phyloP scores from a whole-genome alignment of 106 monocot genomes.

The Allium sativum region DNA sequence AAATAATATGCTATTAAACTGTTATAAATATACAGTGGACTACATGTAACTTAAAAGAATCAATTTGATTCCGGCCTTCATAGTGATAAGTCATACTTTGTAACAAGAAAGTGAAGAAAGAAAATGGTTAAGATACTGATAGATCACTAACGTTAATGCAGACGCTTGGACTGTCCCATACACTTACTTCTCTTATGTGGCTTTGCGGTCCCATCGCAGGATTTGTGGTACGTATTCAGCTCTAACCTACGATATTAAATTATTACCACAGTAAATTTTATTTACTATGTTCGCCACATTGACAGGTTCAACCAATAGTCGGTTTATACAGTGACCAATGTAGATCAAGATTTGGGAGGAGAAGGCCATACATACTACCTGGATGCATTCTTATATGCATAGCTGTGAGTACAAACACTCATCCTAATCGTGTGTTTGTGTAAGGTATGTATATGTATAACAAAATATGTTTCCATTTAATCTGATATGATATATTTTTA shows the following conservation, averaged over 20 bases:
- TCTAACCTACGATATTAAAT: too few relatives aligned
- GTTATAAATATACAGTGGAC: too few relatives aligned
- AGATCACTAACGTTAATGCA: slow-evolving; percentile 3
- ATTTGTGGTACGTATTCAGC: slow-evolving; percentile 47
- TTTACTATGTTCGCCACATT: too few relatives aligned
- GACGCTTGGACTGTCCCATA: slow-evolving; percentile 89
- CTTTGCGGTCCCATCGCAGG: slow-evolving; percentile 91
- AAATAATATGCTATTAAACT: too few relatives aligned
- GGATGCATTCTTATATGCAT: slow-evolving; percentile 41
- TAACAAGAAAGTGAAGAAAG: too few relatives aligned
- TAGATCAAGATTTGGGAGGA: slow-evolving; percentile 44
- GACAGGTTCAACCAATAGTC: slow-evolving; percentile 60
- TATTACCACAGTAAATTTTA: too few relatives aligned
- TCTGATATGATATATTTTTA: background rate
- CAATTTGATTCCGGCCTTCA: too few relatives aligned
- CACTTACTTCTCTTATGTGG: slow-evolving; percentile 88
- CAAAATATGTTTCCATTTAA: background rate
- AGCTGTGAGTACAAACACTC: slow-evolving; percentile 34
- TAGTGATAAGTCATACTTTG: too few relatives aligned
- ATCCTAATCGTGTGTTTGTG: background rate
- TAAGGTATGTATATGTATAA: too few relatives aligned
- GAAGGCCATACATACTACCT: slow-evolving; percentile 54
- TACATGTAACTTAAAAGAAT: too few relatives aligned
- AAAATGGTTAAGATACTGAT: too few relatives aligned
- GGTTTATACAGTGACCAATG: slow-evolving; percentile 64